Evolutionary conservation across 2,329 filamentous ascomycete genomes (phyloP), one percentile per base, ranked within the genome.

Genomic region (Trichoderma sp.): DNA sequence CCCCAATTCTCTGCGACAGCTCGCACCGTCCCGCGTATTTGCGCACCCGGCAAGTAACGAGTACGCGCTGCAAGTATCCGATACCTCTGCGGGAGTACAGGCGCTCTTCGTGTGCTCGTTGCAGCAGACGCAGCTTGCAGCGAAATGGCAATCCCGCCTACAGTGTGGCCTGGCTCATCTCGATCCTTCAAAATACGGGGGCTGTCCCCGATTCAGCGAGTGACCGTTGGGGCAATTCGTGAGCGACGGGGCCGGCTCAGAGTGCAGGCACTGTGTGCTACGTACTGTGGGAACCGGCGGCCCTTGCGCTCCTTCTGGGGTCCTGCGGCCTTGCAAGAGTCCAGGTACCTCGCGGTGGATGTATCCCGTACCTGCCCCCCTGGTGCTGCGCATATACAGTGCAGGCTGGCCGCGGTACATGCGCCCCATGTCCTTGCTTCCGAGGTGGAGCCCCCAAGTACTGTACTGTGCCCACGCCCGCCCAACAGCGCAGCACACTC

Each of bases 81-180:
- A 21, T 13, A 21, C 47, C 10, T 49, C 47, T 49, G n/a, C 21
- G 5, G 8, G 21, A 47, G 10, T 21, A 13, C n/a, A 21, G 11
- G 47, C 21, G n/a, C 47, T 4, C 10, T 3, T 49, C 47, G 21
- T 24, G 24, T 49, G 43, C 43, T 61, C 59, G 59, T 43, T 61
- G 19, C 47, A 21, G 43, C 16, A 47, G 5, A n/a, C 16, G 47
- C 19, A 24, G 62, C 49, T 21, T 27, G 14, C 33, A 33, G 62
- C 21, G 16, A 27, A 37, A 16, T 49, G 63, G 63, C 29, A 49
- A n/a, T 27, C 29, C 8, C 16, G 52, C 31, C 40, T 37, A 59
- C 63, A 67, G 63, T 49, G 63, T 59, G 40, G 7, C 37, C 37
- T 43, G 16, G 37, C 37, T 52, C 63, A 33, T 49, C 61, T 64